Conservation (phyloP, 306 rosid genomes). For the Vigna nakashimae region DNA sequence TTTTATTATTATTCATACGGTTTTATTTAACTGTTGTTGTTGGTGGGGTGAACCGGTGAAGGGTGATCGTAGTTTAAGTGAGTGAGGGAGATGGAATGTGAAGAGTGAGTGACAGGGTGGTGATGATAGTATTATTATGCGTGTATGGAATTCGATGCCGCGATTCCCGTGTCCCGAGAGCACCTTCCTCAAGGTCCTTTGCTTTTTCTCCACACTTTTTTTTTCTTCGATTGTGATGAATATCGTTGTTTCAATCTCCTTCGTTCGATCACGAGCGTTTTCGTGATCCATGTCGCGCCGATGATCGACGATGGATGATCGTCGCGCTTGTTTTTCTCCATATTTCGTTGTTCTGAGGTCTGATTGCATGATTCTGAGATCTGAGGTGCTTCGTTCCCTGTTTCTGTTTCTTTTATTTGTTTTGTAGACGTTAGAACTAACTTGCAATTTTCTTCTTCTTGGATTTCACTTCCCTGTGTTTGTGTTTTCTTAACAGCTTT, state of each 20-base stretch:
- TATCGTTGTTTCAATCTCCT: conserved; percentile 5
- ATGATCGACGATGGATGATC: conserved; percentile 20
- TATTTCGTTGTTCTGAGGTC: background rate
- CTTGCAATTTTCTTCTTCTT: background rate
- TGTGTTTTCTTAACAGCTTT: conserved; percentile 3
- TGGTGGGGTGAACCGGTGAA: conserved; percentile 24
- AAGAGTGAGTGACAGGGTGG: conserved; percentile 32
- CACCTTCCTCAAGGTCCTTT: conserved; percentile 63
- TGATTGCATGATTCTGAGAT: conserved; percentile 30
- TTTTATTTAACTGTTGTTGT: background rate
- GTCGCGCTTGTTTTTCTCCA: background rate
- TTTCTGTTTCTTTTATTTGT: conserved; percentile 9
- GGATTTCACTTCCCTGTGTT: background rate
- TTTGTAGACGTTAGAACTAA: background rate
- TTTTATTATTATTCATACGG: background rate
- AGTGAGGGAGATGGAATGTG: conserved; percentile 30
- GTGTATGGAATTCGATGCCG: conserved; percentile 83
- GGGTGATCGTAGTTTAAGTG: conserved; percentile 36
- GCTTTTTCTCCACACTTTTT: background rate
- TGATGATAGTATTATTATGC: conserved; percentile 33
- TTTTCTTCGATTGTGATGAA: background rate
- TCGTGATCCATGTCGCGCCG: background rate
- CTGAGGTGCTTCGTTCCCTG: conserved; percentile 21
- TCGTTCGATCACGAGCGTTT: conserved; percentile 21
- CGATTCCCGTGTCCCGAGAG: conserved; percentile 67